phyloP scores from a whole-genome alignment of 2,329 filamentous ascomycete genomes.

The Coniella lustricola region DNA sequence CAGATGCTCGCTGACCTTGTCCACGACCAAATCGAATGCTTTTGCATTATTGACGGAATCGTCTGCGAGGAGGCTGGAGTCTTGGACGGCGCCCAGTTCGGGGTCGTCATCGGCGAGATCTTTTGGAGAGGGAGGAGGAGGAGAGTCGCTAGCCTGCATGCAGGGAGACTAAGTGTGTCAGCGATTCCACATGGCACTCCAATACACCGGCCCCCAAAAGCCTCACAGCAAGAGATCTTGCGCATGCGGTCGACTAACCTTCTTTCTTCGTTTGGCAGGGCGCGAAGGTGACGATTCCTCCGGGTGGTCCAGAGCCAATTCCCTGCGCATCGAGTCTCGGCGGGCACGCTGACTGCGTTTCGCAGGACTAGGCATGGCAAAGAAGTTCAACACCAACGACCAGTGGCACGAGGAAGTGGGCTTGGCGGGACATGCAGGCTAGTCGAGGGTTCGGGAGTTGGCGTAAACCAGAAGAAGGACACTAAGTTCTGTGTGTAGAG shows the following conservation, averaged over 20 bases:
- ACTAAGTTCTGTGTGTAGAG: background rate
- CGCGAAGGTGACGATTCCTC: conserved; percentile 53
- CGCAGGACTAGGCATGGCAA: conserved; percentile 24
- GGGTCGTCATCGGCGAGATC: conserved; percentile 39
- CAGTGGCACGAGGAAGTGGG: background rate
- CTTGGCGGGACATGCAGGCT: conserved; percentile 13
- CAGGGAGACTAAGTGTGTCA: conserved; percentile 2
- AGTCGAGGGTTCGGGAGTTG: background rate
- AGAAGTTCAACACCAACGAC: conserved; percentile 5
- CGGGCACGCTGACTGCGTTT: conserved; percentile 27
- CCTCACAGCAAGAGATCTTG: background rate
- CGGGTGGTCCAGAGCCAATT: conserved; percentile 21
- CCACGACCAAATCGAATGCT: conserved; percentile 50
- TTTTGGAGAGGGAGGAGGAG: conserved; percentile 24
- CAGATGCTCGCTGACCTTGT: conserved; percentile 48
- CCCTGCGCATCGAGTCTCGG: conserved; percentile 26
- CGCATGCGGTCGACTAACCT: conserved; percentile 36
- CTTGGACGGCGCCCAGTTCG: conserved; percentile 15
- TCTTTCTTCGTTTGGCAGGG: conserved; percentile 59
- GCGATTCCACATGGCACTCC: background rate
- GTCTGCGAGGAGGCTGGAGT: conserved; percentile 36
- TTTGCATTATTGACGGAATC: conserved; percentile 31
- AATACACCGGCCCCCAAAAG: background rate
- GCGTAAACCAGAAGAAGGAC: no score
- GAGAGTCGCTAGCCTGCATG: conserved; percentile 6